Evolutionary conservation across 2,329 filamentous ascomycete species (phyloP).

Genomic region (Epichloe coenophiala): DNA sequence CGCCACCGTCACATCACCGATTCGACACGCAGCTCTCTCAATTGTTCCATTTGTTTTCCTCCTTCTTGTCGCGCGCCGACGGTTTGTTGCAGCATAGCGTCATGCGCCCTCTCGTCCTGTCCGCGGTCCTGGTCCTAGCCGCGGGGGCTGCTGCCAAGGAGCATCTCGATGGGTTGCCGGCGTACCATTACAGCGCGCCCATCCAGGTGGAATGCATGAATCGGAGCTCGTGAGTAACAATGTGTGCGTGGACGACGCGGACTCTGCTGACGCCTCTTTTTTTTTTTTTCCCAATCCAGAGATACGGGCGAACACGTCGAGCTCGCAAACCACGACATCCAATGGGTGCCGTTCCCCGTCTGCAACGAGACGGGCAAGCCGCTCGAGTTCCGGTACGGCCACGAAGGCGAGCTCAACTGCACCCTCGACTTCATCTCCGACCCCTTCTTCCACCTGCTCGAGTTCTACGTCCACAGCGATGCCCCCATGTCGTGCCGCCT

Average conservation of each 20-base stretch:
- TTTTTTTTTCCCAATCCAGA: constrained; percentile 27
- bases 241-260: too few species aligned
- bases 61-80: background rate
- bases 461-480: constrained; percentile 97
- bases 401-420: constrained; percentile 71
- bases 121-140: background rate
- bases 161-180: constrained; percentile 32
- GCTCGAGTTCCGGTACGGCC: constrained; percentile 75
- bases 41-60: too few species aligned
- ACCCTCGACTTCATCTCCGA: constrained; percentile 66
- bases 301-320: constrained; percentile 86
- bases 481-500: constrained; percentile 85
- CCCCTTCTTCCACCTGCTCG: constrained; percentile 74
- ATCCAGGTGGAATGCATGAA: constrained; percentile 64
- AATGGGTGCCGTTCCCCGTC: constrained; percentile 81
- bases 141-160: constrained; percentile 14
- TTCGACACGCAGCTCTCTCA: too few species aligned
- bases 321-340: constrained; percentile 64
- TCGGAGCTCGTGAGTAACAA: constrained; percentile 43
- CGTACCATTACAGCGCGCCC: constrained; percentile 52
- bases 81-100: background rate
- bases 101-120: background rate
- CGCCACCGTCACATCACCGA: too few species aligned
- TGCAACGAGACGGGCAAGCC: constrained; percentile 80
- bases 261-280: background rate